Conservation (phyloP, 2,329 filamentous ascomycete genomes). For the Trichoderma breve region DNA sequence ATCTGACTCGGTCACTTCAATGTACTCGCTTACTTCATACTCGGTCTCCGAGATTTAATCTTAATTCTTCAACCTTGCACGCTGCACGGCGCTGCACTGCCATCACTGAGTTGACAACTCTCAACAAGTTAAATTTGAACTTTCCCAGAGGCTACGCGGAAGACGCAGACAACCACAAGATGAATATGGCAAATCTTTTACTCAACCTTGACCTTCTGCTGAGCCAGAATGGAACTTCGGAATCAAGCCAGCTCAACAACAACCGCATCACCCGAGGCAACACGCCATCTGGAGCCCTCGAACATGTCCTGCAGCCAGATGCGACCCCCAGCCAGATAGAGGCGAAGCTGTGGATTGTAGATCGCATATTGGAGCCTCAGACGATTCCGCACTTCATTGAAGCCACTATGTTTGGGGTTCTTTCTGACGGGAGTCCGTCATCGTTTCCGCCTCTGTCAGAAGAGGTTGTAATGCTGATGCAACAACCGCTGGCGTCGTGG, state of each 20-base stretch:
- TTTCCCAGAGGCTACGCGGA: not conserved
- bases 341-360: conserved; percentile 25
- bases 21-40: not conserved
- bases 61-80: not conserved
- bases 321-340: not conserved
- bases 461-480: conserved; percentile 15
- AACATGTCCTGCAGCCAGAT: not conserved
- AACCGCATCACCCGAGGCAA: conserved; percentile 18
- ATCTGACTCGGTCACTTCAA: not conserved
- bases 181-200: conserved; percentile 5
- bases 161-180: not conserved
- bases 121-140: not conserved
- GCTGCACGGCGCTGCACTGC: not conserved
- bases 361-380: conserved; percentile 28
- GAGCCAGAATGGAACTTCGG: not conserved
- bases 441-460: conserved; percentile 4
- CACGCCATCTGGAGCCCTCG: conserved; percentile 2
- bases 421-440: conserved; percentile 20
- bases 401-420: conserved; percentile 20
- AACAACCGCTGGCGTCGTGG: conserved; percentile 25
- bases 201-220: conserved; percentile 11
- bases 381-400: conserved; percentile 25
- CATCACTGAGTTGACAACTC: not conserved
- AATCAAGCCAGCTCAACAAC: not conserved
- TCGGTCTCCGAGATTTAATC: not conserved